Percentiles rank a stretch among this genome's conserved stretches.
Conservation (phyloP, 768 basidiomycete genomes). For the Hygrocybe coccinea region DNA sequence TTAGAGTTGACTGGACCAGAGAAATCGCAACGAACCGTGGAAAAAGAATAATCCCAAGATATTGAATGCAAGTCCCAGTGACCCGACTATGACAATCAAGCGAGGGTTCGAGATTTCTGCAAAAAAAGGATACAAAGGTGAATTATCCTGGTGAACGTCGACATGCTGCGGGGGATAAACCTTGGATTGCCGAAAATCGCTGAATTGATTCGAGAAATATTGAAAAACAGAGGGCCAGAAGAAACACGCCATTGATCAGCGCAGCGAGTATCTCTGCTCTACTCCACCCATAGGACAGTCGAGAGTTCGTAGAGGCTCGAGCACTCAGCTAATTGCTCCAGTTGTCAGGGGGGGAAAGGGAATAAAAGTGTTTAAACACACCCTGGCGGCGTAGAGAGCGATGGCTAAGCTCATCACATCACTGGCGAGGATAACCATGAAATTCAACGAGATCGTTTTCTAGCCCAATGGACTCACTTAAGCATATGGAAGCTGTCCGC, state of each 20-base stretch:
- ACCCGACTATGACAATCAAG: constrained; percentile 86
- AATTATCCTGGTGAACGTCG: neutral
- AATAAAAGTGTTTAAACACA: constrained; percentile 28
- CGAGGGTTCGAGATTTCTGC: constrained; percentile 85
- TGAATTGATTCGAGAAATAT: constrained; percentile 78
- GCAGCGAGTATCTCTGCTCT: constrained; percentile 95
- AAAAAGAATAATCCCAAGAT: constrained; percentile 91
- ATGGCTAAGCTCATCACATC: constrained; percentile 95
- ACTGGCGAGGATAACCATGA: constrained; percentile 70
- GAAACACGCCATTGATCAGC: constrained; percentile 92
- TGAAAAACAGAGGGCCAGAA: constrained; percentile 93
- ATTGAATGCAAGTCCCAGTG: constrained; percentile 84
- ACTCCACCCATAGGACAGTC: constrained; percentile 98
- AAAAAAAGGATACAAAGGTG: constrained; percentile 4
- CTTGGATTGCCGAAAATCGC: constrained; percentile 79
- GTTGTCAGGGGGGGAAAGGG: constrained; percentile 12
- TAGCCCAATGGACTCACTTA: constrained; percentile 63
- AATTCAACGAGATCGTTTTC: constrained; percentile 4
- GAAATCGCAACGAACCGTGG: constrained; percentile 58
- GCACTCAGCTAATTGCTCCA: constrained; percentile 54
- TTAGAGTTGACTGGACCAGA: constrained; percentile 2
- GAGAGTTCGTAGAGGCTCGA: constrained; percentile 53
- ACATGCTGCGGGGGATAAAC: constrained; percentile 36
- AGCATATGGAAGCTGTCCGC: constrained; percentile 99
- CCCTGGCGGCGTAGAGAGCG: constrained; percentile 92